A percentile compares a stretch with the other conserved stretches of the same genome.
Conservation (phyloP, 2,329 filamentous ascomycete genomes). For the Metarhizium album region DNA sequence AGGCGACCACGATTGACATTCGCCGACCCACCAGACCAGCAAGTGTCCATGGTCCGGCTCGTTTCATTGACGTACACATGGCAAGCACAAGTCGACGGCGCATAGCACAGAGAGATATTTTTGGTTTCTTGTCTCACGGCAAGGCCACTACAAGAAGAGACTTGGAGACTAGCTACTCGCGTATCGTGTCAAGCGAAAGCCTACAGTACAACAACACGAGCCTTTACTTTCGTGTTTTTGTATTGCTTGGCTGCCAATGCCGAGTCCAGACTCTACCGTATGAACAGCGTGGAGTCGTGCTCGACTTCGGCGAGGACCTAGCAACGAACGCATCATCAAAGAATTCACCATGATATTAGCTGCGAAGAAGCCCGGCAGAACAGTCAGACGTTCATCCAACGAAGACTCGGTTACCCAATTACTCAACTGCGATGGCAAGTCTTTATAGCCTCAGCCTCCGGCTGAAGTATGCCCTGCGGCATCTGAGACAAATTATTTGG, state of each 20-base stretch:
- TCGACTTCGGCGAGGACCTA: background rate
- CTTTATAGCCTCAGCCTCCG: no score
- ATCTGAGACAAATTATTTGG: no score
- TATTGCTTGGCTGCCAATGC: background rate
- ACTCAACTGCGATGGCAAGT: no score
- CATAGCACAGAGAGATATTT: slow-evolving; percentile 8
- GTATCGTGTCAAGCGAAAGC: background rate
- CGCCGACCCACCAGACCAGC: slow-evolving; percentile 20
- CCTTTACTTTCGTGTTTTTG: background rate
- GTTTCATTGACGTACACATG: slow-evolving; percentile 28
- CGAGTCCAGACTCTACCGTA: background rate
- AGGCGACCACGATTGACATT: background rate
- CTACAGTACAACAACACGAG: background rate
- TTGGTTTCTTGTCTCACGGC: slow-evolving; percentile 11
- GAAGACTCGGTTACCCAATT: no score
- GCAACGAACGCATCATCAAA: background rate
- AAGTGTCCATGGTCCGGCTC: slow-evolving; percentile 18
- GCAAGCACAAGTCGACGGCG: slow-evolving; percentile 18
- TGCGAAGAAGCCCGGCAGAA: no score
- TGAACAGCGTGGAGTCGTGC: background rate
- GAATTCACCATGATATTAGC: no score
- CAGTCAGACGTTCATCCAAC: no score
- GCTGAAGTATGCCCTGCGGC: no score
- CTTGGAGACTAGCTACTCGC: background rate
- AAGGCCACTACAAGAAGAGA: background rate